Conservation (phyloP, 768 basidiomycete species). For the Myochromella boudieri region DNA sequence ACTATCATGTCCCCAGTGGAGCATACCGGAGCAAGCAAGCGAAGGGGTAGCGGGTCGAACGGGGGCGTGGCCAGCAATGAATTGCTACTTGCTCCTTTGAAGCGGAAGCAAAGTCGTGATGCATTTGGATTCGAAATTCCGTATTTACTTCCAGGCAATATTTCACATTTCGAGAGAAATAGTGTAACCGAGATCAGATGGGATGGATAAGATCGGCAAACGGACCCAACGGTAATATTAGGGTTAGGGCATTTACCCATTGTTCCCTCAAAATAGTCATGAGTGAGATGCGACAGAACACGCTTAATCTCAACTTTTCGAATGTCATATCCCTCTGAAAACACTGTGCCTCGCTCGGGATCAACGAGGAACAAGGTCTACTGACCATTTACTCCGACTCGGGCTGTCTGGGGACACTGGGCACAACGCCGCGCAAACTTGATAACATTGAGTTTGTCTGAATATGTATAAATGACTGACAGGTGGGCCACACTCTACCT, state of each 20-base stretch:
- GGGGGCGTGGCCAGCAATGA: not conserved
- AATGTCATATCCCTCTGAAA: not conserved
- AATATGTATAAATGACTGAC: conserved; percentile 6
- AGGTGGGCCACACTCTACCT: no score
- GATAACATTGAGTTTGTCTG: no score
- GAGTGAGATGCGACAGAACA: not conserved
- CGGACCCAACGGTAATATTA: conserved; percentile 3
- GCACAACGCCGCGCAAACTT: no score
- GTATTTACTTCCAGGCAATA: not conserved
- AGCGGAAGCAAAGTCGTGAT: conserved; percentile 1
- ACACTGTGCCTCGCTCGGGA: no score
- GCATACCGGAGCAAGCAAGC: conserved; percentile 6
- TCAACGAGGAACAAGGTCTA: no score
- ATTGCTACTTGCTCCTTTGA: not conserved
- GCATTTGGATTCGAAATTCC: conserved; percentile 2
- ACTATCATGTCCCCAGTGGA: conserved; percentile 4
- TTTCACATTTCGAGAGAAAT: conserved; percentile 1
- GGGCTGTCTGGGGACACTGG: no score
- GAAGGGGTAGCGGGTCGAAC: not conserved
- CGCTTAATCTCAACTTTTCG: not conserved
- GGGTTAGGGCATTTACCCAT: conserved; percentile 3
- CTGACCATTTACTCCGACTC: no score
- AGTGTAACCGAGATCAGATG: conserved; percentile 8
- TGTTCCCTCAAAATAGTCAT: conserved; percentile 8
- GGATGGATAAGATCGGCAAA: not conserved